Evolutionary conservation across 2,329 filamentous ascomycete species (phyloP).

Genomic region (Aphanoascus verrucosus): DNA sequence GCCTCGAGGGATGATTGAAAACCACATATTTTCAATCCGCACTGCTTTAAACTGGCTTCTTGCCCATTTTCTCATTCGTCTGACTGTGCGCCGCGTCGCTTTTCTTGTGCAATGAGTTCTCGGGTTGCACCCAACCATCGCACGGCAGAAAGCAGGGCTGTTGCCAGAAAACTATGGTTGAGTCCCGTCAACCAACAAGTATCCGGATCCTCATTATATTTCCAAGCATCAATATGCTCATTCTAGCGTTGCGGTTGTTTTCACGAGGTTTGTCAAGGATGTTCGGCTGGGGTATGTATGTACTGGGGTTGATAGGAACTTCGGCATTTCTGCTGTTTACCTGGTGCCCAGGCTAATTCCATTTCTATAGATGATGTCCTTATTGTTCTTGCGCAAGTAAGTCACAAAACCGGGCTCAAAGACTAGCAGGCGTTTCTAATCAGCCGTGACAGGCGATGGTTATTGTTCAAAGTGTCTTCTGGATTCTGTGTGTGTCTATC

Average conservation of each 20-base stretch:
- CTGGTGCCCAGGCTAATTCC: background rate
- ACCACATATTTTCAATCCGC: too few species aligned
- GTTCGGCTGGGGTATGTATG: slow-evolving; percentile 12
- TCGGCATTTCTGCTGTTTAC: background rate
- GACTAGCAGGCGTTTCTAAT: background rate
- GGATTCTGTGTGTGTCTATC: background rate
- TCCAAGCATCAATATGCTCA: slow-evolving; percentile 7
- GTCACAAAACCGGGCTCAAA: too few species aligned
- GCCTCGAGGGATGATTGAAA: too few species aligned
- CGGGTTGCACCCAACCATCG: background rate
- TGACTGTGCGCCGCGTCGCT: background rate
- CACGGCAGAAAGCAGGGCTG: background rate
- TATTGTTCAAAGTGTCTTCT: background rate
- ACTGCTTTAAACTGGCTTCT: background rate
- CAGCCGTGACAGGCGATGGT: background rate
- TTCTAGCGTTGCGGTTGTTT: slow-evolving; percentile 7
- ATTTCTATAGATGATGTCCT: slow-evolving; percentile 10
- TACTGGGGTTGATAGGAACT: background rate
- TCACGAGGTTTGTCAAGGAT: slow-evolving; percentile 7
- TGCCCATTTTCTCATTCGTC: background rate
- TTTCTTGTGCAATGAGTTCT: background rate
- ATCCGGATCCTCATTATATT: slow-evolving; percentile 10
- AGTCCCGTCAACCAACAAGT: background rate
- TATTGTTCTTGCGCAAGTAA: slow-evolving; percentile 10
- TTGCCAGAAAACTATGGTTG: slow-evolving; percentile 4